Conservation (phyloP, 2,329 filamentous ascomycete species). For the Paraphaeosphaeria minitans region DNA sequence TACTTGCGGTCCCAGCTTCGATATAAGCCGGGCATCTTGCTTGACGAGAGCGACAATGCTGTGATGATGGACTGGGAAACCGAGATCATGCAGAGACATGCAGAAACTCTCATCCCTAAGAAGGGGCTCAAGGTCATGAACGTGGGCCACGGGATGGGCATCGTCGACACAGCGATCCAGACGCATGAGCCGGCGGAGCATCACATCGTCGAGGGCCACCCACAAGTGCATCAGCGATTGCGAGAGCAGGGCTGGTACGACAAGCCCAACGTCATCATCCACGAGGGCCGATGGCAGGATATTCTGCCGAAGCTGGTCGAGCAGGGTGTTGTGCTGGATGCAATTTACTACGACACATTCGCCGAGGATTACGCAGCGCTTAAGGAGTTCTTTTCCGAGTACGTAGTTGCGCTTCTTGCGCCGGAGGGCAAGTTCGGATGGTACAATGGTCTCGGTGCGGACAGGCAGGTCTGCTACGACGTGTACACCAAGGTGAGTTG, state of each 20-base stretch:
- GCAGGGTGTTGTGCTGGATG: slow-evolving; percentile 75
- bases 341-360: slow-evolving; percentile 56
- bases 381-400: slow-evolving; percentile 46
- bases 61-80: slow-evolving; percentile 97
- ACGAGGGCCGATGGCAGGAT: slow-evolving; percentile 81
- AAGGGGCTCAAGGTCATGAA: slow-evolving; percentile 75
- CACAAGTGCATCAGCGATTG: slow-evolving; percentile 73
- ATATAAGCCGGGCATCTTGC: slow-evolving; percentile 54
- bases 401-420: slow-evolving; percentile 42
- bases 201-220: slow-evolving; percentile 87
- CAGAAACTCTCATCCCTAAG: slow-evolving; percentile 67
- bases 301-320: slow-evolving; percentile 71
- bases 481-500: slow-evolving; percentile 44
- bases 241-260: slow-evolving; percentile 71
- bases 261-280: slow-evolving; percentile 63
- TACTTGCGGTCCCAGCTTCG: slow-evolving; percentile 41
- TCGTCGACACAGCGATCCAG: slow-evolving; percentile 78
- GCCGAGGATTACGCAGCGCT: slow-evolving; percentile 46
- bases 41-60: slow-evolving; percentile 77
- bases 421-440: slow-evolving; percentile 44
- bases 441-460: slow-evolving; percentile 47
- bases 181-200: slow-evolving; percentile 69
- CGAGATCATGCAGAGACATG: slow-evolving; percentile 80
- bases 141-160: slow-evolving; percentile 90
- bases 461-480: slow-evolving; percentile 48